phyloP scores from a whole-genome alignment of 768 basidiomycete genomes.

The Serendipita indica region DNA sequence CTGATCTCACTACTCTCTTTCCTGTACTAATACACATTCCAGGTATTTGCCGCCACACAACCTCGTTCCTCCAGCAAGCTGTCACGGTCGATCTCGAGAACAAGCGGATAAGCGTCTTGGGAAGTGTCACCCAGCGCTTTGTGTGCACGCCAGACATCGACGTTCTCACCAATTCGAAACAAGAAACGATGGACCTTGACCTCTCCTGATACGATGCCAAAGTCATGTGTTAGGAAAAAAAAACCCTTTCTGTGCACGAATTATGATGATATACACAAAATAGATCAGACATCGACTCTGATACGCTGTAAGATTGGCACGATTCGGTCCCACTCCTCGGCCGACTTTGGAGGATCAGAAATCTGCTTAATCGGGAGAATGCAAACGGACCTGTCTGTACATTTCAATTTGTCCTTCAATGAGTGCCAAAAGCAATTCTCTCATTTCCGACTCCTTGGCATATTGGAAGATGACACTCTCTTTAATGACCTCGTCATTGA shows the following conservation, averaged over 20 bases:
- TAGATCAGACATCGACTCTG: slow-evolving; percentile 65
- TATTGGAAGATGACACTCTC: slow-evolving; percentile 85
- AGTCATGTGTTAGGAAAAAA: not conserved
- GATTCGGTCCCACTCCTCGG: slow-evolving; percentile 96
- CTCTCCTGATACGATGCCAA: not conserved
- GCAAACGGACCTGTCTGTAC: slow-evolving; percentile 56
- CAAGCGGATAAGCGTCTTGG: slow-evolving; percentile 54
- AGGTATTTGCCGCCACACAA: slow-evolving; percentile 73
- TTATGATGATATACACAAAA: not conserved
- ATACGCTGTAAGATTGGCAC: slow-evolving; percentile 89
- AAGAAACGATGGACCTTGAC: slow-evolving; percentile 8
- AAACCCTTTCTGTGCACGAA: not conserved
- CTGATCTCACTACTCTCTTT: slow-evolving; percentile 6
- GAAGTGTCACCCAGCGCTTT: slow-evolving; percentile 78
- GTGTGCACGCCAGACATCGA: slow-evolving; percentile 76
- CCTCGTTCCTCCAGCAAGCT: slow-evolving; percentile 84
- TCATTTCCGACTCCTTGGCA: slow-evolving; percentile 92
- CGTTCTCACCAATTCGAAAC: slow-evolving; percentile 25
- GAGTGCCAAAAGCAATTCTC: slow-evolving; percentile 76
- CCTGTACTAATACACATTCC: slow-evolving; percentile 10
- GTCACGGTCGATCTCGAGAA: slow-evolving; percentile 49
- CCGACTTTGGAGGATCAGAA: slow-evolving; percentile 37
- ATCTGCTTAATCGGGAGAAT: not conserved
- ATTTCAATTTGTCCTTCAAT: slow-evolving; percentile 94
- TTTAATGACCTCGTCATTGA: slow-evolving; percentile 84